These are phyloP conservation scores for Parietaria judaica DNA, from an alignment of 306 rosid species.

Conservation along the genomic window DNA sequence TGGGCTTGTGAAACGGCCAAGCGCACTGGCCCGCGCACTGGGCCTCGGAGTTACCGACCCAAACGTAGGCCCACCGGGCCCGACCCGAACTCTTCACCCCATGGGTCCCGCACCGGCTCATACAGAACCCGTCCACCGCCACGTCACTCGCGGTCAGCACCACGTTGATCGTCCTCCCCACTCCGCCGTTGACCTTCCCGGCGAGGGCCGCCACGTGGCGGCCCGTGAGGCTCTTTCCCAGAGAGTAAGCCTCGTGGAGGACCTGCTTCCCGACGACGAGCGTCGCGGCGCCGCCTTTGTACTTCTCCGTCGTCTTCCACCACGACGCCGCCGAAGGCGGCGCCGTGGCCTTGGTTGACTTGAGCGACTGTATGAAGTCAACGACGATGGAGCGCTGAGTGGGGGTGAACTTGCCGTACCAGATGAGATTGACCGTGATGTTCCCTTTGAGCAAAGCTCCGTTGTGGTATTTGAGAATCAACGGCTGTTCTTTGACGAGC, in stretches of 20 bases:
- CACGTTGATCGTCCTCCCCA: slow-evolving; percentile 40
- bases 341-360: not conserved
- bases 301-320: slow-evolving; percentile 82
- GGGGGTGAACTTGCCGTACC: slow-evolving; percentile 77
- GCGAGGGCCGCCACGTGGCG: slow-evolving; percentile 45
- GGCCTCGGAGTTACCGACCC: slow-evolving; percentile 86
- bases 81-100: slow-evolving; percentile 28
- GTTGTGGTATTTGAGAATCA: slow-evolving; percentile 71
- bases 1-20: slow-evolving; percentile 93
- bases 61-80: slow-evolving; percentile 39
- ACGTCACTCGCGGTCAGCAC: slow-evolving; percentile 74
- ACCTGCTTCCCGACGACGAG: slow-evolving; percentile 56
- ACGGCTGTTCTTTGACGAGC: slow-evolving; percentile 58
- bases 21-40: slow-evolving; percentile 92
- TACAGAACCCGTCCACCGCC: slow-evolving; percentile 63
- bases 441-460: slow-evolving; percentile 73
- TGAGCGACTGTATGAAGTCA: slow-evolving; percentile 62
- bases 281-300: slow-evolving; percentile 53
- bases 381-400: slow-evolving; percentile 68
- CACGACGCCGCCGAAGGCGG: slow-evolving; percentile 54
- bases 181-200: slow-evolving; percentile 24
- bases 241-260: slow-evolving; percentile 46
- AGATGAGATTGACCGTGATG: slow-evolving; percentile 65
- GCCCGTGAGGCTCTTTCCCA: slow-evolving; percentile 46
- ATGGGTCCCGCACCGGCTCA: slow-evolving; percentile 69